Base-by-base conservation (phyloP, 2,329 filamentous ascomycete species). In the Phyllosticta citriasiana region DNA sequence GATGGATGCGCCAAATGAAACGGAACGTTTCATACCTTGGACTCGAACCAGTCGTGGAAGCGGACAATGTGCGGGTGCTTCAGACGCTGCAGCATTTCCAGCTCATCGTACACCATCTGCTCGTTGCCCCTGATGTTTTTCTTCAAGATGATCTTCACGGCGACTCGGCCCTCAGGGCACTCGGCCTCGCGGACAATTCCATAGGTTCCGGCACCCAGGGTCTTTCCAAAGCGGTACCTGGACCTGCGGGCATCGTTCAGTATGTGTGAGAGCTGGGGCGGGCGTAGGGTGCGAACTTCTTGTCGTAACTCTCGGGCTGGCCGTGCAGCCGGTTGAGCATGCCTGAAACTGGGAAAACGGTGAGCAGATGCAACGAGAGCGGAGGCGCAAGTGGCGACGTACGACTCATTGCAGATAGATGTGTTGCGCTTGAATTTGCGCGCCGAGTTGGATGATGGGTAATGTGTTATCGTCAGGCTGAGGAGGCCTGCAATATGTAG, bases 41-140 rank as follows among this genome's bases (percentile, higher is more conserved):
- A 97, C 78, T 99, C 94, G 73, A 99, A 99, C 93, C 94, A 99
- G 75, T 99, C 94, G 68, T 94, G 88, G 72, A 99, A 99, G 68
- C 88, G 87, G 77, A 99, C 94, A 73, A 99, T 99, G 76, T 97
- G 91, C 59, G 91, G 89, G 74, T 99, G 94, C 72, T 91, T 84
- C 72, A 99, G 84, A 63, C 85, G 84, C 77, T 97, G 91, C 66
- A 99, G 83, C 85, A 99, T 91, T 67, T 91, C 84, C 69, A 99
- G 82, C 79, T 99, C 94, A 74, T 99, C 94, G 74, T 96, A 94
- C 51, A 99, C 94, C 94, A 99, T 99, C 74, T 88, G 86, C 80
- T 99, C 94, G 70, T 97, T 97, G 66, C 92, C 93, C 75, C 92
- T 95, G 73, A 99, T 93, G 77, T 96, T 97, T 81, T 96, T 97